Base-by-base conservation (phyloP, 305 asterid species). In the Fraxinus ornus region DNA sequence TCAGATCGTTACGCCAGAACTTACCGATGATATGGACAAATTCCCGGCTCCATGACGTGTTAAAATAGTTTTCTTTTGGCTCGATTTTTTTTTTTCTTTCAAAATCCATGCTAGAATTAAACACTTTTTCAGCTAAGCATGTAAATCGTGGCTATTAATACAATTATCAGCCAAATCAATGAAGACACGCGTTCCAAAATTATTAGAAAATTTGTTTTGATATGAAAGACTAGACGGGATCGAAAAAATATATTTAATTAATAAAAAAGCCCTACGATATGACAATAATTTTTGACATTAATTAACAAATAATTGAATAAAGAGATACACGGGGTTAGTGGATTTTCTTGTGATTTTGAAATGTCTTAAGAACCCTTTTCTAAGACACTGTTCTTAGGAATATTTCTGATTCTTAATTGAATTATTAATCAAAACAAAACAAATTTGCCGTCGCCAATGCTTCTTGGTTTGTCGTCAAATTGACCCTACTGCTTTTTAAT, bases 381-480 rank as follows among this genome's bases (percentile, higher is more conserved):
- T 13, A 28, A 70, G 22, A 5, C 22, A 70, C 41, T 30, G 41
- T 70, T 13, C 7, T 30, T 3, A 30, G 12, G 75, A 70, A 70
- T 70, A 28, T 70, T 28, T 30, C 19, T 70, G 22, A 30, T 30
- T 2, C 75, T 70, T 30, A 70, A 30, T 32, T 70, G 75, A 70
- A 70, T 70, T 70, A 70, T 70, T 70, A 70, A 30, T 30, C 37
- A 70, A 13, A 70, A 70, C 21, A 70, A 70, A 70, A 70, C 75
- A 70, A 70, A 32, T 15, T 70, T 32, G 75, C 75, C 35, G 75
- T 70, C 75, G 24, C 75, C 41, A 5, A 30, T 6, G 41, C 72
- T 22, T 22, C 72, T 64, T 24, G 35, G 17, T 24, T 24, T 64
- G 72, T 64, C 33, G 28, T 64, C 5, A 9, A 24, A 30, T 70